These are phyloP conservation scores for Schoenoplectus triqueter DNA, from an alignment of 202 grass and related monocot species.

Conservation along the genomic window DNA sequence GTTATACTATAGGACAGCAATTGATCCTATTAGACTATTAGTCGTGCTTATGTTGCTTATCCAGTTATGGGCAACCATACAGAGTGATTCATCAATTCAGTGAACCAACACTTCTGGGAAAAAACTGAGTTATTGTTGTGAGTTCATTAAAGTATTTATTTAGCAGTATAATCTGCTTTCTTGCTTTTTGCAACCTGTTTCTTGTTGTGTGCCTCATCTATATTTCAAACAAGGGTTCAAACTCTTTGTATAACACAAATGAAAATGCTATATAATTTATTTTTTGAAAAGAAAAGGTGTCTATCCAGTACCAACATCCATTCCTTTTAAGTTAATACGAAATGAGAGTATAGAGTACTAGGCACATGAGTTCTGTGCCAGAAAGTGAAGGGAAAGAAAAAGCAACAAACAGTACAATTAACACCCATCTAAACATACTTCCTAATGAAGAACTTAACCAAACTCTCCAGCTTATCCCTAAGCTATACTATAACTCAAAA, in stretches of 20 bases:
- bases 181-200: background rate
- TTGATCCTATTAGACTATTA: background rate
- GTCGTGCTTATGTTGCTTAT: constrained; percentile 6
- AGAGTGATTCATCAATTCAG: constrained; percentile 3
- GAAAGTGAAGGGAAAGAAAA: no score
- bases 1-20: constrained; percentile 1
- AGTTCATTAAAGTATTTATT: background rate
- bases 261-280: background rate
- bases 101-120: background rate
- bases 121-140: background rate
- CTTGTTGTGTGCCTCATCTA: background rate
- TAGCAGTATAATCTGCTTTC: background rate
- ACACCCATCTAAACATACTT: no score
- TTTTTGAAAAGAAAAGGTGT: no score
- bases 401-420: no score
- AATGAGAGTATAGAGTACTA: no score
- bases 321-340: no score
- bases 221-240: background rate
- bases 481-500: no score
- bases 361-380: no score
- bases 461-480: no score
- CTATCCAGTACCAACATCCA: no score
- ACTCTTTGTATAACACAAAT: background rate
- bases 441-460: no score
- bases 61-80: background rate